phyloP scores from a whole-genome alignment of 2,329 filamentous ascomycete genomes.

The Mycosphaerelloides madeirae region DNA sequence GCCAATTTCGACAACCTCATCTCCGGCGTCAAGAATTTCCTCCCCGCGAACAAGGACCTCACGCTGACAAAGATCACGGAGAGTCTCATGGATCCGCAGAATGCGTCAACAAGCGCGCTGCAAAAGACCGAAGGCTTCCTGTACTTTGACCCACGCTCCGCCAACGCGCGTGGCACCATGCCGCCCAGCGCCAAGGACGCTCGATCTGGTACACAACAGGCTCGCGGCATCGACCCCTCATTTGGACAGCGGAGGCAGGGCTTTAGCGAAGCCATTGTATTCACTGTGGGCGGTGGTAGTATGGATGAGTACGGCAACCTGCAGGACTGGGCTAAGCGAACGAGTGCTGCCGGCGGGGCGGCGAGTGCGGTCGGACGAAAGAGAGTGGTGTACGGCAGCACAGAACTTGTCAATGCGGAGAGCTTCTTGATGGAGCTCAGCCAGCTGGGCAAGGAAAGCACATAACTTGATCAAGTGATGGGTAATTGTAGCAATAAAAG shows the following conservation, averaged over 20 bases:
- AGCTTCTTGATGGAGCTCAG: constrained; percentile 59
- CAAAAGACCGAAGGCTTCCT: constrained; percentile 95
- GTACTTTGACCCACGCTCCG: constrained; percentile 92
- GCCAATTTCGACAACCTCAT: constrained; percentile 92
- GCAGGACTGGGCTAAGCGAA: constrained; percentile 88
- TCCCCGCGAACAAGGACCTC: constrained; percentile 92
- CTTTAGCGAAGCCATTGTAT: constrained; percentile 39
- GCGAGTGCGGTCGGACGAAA: constrained; percentile 58
- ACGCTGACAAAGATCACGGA: constrained; percentile 98
- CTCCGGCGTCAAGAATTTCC: constrained; percentile 93
- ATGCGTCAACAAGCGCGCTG: constrained; percentile 85
- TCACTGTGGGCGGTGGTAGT: constrained; percentile 70
- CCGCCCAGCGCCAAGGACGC: constrained; percentile 63
- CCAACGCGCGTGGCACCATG: constrained; percentile 87
- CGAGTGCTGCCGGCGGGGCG: constrained; percentile 50
- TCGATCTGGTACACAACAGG: constrained; percentile 35
- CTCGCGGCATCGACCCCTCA: constrained; percentile 22
- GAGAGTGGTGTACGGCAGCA: constrained; percentile 91
- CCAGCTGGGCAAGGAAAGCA: constrained; percentile 53
- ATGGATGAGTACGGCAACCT: constrained; percentile 99
- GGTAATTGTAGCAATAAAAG: constrained; percentile 3
- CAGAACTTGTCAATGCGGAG: constrained; percentile 62
- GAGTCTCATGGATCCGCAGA: constrained; percentile 91
- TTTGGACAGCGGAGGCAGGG: constrained; percentile 30
- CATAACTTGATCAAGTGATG: constrained; percentile 15